Evolutionary conservation across 805 yeast genomes (phyloP), one percentile per base, ranked within the genome.

Genomic region (Candida ipomoeae): DNA sequence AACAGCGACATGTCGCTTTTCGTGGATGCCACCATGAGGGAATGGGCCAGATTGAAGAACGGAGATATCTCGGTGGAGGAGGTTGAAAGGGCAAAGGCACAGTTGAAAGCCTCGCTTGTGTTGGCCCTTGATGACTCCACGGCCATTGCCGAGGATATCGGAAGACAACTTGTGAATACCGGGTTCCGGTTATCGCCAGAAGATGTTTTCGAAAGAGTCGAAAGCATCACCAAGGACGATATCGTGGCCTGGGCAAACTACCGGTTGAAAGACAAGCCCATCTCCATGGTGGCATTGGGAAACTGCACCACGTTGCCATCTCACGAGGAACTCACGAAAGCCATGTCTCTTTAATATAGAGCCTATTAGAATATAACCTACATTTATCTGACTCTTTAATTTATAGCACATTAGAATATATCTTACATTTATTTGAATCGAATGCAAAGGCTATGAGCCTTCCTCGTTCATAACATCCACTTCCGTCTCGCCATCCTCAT

Each of bases 91-190:
- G 96, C 98, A 11, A 94, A 94, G 71, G 84, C 97, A 2, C 97
- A 91, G 70, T 77, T 94, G 57, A 91, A 92, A 71, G 98, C 98
- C 1, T 88, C 97, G 0, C 75, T 94, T 49, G 77, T 94, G 46
- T 75, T 94, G 50, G 87, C 96, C 5, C 76, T 94, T 42, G 99
- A 94, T 68, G 97, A 96, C 54, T 84, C 96, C 13, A 90, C 98
- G 6, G 92, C 97, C 6, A 83, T 90, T 45, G 97, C 97, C 32
- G 99, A 94, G 71, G 98, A 94, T 69, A 89, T 94, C 60, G 99
- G 99, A 26, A 84, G 99, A 69, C 99, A 94, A 68, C 77, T 94
- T 49, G 96, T 94, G 40, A 92, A 97, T 48, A 91, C 98, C 3
- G 99, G 99, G 31, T 78, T 72, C 60, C 74, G 89, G 59, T 73